phyloP scores from a whole-genome alignment of 2,329 filamentous ascomycete species.

The Sarocladium brachiariae region DNA sequence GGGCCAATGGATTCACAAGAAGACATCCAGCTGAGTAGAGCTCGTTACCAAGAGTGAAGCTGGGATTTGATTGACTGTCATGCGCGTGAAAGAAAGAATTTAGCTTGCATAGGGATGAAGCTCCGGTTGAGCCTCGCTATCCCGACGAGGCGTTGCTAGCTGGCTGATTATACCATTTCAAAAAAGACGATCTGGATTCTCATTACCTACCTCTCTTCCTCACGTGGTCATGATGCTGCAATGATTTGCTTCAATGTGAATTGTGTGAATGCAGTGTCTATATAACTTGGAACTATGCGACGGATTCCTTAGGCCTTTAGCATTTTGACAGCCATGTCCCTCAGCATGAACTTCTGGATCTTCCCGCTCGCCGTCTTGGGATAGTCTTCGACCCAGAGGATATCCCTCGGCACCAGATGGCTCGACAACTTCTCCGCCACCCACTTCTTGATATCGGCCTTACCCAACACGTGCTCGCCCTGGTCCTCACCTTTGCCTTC shows the following conservation, averaged over 20 bases:
- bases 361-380: conserved; percentile 96
- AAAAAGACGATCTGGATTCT: too few relatives aligned
- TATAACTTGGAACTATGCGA: background rate
- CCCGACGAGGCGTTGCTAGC: background rate
- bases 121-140: background rate
- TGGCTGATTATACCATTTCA: background rate
- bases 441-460: conserved; percentile 54
- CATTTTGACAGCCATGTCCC: conserved; percentile 50
- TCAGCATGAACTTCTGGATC: conserved; percentile 88
- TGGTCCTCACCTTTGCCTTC: conserved; percentile 20
- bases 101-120: background rate
- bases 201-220: too few relatives aligned
- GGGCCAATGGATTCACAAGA: background rate
- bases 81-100: background rate
- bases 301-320: conserved; percentile 14
- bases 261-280: background rate
- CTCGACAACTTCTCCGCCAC: conserved; percentile 61
- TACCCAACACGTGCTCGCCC: conserved; percentile 15
- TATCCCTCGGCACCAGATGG: conserved; percentile 78
- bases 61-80: background rate
- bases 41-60: background rate
- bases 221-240: background rate
- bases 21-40: background rate
- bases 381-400: conserved; percentile 82
- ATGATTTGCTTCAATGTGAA: background rate